Conservation (phyloP, 2,329 filamentous ascomycete species). For the Sporothrix inflata region DNA sequence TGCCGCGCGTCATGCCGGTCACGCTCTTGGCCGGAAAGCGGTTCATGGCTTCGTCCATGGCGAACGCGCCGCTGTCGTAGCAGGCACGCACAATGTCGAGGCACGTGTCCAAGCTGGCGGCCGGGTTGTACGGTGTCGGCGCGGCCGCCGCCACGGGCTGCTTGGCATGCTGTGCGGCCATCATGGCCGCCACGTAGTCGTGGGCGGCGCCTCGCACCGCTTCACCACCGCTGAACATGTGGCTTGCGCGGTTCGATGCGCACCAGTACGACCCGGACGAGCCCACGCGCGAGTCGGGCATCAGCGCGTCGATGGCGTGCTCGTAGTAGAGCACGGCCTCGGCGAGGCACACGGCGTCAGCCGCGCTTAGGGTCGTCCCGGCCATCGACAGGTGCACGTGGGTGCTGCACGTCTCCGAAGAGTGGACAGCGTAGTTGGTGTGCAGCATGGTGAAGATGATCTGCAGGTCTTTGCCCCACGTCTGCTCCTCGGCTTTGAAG, state of each 20-base stretch:
- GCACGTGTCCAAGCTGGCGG: slow-evolving; percentile 29
- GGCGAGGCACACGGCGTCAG: slow-evolving; percentile 37
- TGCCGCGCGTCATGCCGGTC: slow-evolving; percentile 40
- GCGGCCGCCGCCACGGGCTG: background rate
- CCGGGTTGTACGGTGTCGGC: background rate
- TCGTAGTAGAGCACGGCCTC: slow-evolving; percentile 44
- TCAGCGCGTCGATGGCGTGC: slow-evolving; percentile 41
- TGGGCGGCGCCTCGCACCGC: slow-evolving; percentile 38
- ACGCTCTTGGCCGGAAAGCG: slow-evolving; percentile 40
- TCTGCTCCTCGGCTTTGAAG: slow-evolving; percentile 36
- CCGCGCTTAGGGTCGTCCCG: slow-evolving; percentile 36
- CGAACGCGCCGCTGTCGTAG: slow-evolving; percentile 12
- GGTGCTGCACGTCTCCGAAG: slow-evolving; percentile 42
- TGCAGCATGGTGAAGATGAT: slow-evolving; percentile 41
- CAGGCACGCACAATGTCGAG: slow-evolving; percentile 37
- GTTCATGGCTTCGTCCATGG: slow-evolving; percentile 39
- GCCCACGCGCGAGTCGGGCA: slow-evolving; percentile 37
- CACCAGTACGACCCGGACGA: slow-evolving; percentile 41
- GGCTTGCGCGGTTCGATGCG: slow-evolving; percentile 42
- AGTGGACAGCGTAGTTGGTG: slow-evolving; percentile 36
- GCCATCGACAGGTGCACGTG: slow-evolving; percentile 44
- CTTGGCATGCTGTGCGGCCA: background rate
- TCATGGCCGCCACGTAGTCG: slow-evolving; percentile 21
- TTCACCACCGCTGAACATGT: slow-evolving; percentile 35
- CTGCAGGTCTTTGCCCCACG: slow-evolving; percentile 40